phyloP scores from a whole-genome alignment of 179 eudicot species.

The Gypsophila paniculata region DNA sequence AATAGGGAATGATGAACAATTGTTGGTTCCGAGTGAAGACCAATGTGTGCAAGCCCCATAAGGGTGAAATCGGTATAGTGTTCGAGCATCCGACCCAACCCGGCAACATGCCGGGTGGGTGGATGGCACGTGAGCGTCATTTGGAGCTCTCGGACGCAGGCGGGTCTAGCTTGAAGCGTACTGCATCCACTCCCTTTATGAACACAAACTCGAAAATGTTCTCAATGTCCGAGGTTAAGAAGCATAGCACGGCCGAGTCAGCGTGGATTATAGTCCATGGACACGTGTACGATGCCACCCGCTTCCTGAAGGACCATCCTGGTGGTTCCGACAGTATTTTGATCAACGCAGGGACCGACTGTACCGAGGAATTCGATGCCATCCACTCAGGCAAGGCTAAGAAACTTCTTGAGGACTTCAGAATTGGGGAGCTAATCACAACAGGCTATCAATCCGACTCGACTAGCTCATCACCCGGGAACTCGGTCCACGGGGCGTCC shows the following conservation, averaged over 20 bases:
- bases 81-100: constrained; percentile 98
- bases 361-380: constrained; percentile 90
- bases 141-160: constrained; percentile 38
- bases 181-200: constrained; percentile 66
- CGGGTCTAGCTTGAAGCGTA: constrained; percentile 43
- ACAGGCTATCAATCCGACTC: constrained; percentile 53
- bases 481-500: constrained; percentile 55
- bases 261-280: constrained; percentile 89
- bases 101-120: constrained; percentile 80
- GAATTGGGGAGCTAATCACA: constrained; percentile 64
- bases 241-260: constrained; percentile 65
- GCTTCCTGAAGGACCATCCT: constrained; percentile 79
- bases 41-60: constrained; percentile 75
- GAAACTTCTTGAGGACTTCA: constrained; percentile 59
- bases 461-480: constrained; percentile 50
- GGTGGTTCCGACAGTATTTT: constrained; percentile 90
- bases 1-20: constrained; percentile 96
- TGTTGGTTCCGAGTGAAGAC: constrained; percentile 92
- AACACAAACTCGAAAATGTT: constrained; percentile 48
- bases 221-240: constrained; percentile 69
- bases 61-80: constrained; percentile 68
- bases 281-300: constrained; percentile 68
- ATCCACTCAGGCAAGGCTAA: constrained; percentile 88
- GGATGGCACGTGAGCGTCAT: constrained; percentile 82
- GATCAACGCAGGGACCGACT: constrained; percentile 84